Base-by-base conservation (phyloP, 768 basidiomycete species). In the Cystobasidium ongulense region DNA sequence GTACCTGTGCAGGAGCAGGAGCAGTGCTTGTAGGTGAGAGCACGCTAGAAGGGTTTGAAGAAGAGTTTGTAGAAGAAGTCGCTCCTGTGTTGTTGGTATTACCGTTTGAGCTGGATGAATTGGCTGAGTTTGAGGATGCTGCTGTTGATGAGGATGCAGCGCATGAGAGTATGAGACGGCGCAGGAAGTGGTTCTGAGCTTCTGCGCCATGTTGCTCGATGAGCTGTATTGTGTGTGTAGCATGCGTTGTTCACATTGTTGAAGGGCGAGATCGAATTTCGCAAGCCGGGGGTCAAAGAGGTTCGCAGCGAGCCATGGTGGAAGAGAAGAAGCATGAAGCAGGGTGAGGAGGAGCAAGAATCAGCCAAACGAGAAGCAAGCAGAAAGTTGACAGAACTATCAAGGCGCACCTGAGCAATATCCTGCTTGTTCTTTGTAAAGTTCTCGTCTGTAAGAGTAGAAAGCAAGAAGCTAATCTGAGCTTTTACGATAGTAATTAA, bases 121-220 rank as follows among this genome's bases (percentile, higher is more conserved):
- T 61, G 29, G 36, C 1, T 43, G 57, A 4, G 59, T 76, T 75
- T 81, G 80, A 41, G 76, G 76, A 18, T 50, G 65, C n/a, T n/a
- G n/a, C n/a, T n/a, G n/a, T n/a, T n/a, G n/a, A n/a, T 5, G 65
- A 41, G 8, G 78, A 76, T 5, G 81, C 77, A 23, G 79, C 76
- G 27, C 91, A 91, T 77, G 92, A 90, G 66, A 89, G 87, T 80
- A 97, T 91, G 82, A 96, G 89, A 76, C 95, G 89, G 75, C 94
- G 91, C 77, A 99, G 91, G 84, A 96, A 96, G 82, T 99, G 94
- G 76, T 92, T 86, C 83, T 97, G 96, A 73, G 93, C 96, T 82
- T 96, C 94, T 78, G 92, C 86, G 73, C 94, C 93, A 86, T 98
- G 92, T 80, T 93, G 90, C 81, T 97, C 93, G 76, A 92, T 91